Evolutionary conservation across 768 basidiomycete genomes (phyloP), one percentile per base, ranked within the genome.

Genomic region (Leccinum ochraceum): DNA sequence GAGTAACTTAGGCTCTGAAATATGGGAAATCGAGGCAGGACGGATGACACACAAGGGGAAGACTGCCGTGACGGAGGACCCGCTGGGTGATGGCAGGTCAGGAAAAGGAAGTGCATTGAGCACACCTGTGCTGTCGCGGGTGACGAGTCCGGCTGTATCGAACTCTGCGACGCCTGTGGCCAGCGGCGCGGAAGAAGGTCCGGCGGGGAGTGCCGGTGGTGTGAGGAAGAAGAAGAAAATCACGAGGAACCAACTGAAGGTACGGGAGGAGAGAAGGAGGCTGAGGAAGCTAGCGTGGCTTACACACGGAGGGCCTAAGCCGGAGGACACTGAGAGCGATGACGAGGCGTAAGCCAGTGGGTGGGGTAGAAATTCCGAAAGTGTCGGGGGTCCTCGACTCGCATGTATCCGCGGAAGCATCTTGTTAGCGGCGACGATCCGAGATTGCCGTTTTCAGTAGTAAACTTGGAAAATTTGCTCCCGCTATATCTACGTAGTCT

Each of bases 11-110:
- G 91, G 90, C 69, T 87, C 91, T 51, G 95, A 98, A 77, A 95
- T 95, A 64, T 98, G 96, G 95, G 83, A 95, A 69, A 86, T 98
- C 67, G 93, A 95, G 54, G 86, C 75, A 54, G 95, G 95, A 11
- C 83, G 83, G 30, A 81, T 98, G 77, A 87, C 87, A 36, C 91
- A 91, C 66, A 87, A 94, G 79, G 95, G 95, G 69, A 98, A 97
- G 76, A 78, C 82, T 4, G 86, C 92, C 14, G 80, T 94, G 50
- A 81, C 94, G 49, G 95, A 98, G 67, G 94, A 95, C 67, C 84
- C 84, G 3, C 89, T 95, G 71, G 80, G 84, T 57, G 88, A 91
- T 71, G 75, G 76, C 61, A 88, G 85, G 74, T 83, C 86, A 17
- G 83, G 85, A 5, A 88, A 80, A 74, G 88, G 88, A 49, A 91